Evolutionary conservation across 2,329 filamentous ascomycete species (phyloP), one percentile per base, ranked within the genome.

Genomic region (Fusarium nodosum): DNA sequence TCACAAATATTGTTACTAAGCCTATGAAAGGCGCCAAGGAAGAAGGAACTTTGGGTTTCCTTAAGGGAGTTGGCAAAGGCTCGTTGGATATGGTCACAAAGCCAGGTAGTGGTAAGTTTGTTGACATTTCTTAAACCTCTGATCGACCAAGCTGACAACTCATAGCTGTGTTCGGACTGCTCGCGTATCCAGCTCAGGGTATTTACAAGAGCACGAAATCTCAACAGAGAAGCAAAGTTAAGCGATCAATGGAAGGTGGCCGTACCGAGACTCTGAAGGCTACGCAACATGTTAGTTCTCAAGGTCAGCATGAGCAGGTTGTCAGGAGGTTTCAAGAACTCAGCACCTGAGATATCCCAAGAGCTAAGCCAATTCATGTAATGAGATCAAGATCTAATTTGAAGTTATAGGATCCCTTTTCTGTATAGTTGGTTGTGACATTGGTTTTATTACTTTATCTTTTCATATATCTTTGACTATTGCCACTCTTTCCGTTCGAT

Each of bases 21-120:
- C 55, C 55, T 1, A 11, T 58, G 15, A 42, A 55, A 1, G 55
- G 48, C 1, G 55, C 30, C 1, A 44, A 55, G 13, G 50, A 58
- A 8, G 50, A 58, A 26, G 55, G 55, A 0, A 8, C 48, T 2
- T 2, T 56, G 6, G 55, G 55, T 0, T 56, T 58, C 16, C 20
- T 58, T 1, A 58, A 42, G 18, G 55, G 55, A 5, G 7, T 58
- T 36, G 36, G 55, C 1, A 34, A 58, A 16, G 55, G 36, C 2
- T 16, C 48, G 2, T 15, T 58, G 0, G 39, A 44, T 3, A 33
- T 58, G 18, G 22, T 58, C 0, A 13, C 55, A 4, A 58, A 58
- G 10, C 55, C 55, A 6, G 38, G 55, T 11, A 58, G 55, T n/a
- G 55, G 55, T 58, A 42, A n/a, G 48, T 22, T 7, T 22, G 3